phyloP scores from a whole-genome alignment of 331 rosid genomes.

The Arachis monticola region DNA sequence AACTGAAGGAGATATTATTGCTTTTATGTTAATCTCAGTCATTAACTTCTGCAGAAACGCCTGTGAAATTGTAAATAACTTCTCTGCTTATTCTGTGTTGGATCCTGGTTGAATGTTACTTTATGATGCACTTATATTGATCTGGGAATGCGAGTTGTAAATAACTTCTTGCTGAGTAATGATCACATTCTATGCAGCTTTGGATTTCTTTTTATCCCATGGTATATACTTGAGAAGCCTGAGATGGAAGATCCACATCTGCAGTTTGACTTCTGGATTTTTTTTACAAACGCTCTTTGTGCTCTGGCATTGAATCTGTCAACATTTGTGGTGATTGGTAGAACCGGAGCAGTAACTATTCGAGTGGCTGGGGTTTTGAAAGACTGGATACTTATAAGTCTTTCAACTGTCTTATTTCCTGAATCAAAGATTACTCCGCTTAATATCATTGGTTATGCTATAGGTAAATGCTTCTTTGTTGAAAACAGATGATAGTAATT shows the following conservation, averaged over 20 bases:
- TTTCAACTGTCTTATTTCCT: conserved; percentile 92
- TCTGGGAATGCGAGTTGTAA: neutral
- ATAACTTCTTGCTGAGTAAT: neutral
- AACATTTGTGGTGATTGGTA: conserved; percentile 93
- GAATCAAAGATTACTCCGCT: conserved; percentile 89
- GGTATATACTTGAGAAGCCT: conserved; percentile 95
- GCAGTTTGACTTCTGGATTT: conserved; percentile 96
- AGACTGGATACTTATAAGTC: conserved; percentile 97
- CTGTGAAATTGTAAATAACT: conserved; percentile 28
- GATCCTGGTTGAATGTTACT: conserved; percentile 24
- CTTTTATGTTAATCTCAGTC: conserved; percentile 14
- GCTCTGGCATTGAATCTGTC: conserved; percentile 97
- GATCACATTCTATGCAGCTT: conserved; percentile 66
- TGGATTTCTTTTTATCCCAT: conserved; percentile 82
- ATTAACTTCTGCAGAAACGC: neutral
- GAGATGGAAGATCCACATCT: conserved; percentile 83
- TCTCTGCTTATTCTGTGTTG: conserved; percentile 23
- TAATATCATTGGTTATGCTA: conserved; percentile 90
- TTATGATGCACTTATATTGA: conserved; percentile 19
- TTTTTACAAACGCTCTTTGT: conserved; percentile 89
- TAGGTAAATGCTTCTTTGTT: conserved; percentile 57
- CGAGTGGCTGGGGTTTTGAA: conserved; percentile 98
- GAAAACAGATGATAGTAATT: conserved; percentile 24
- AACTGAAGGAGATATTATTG: neutral
- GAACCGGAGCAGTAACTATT: conserved; percentile 99